Evolutionary conservation across 352 stramenopile genomes (phyloP).

Genomic region (Phytophthora aleatoria): DNA sequence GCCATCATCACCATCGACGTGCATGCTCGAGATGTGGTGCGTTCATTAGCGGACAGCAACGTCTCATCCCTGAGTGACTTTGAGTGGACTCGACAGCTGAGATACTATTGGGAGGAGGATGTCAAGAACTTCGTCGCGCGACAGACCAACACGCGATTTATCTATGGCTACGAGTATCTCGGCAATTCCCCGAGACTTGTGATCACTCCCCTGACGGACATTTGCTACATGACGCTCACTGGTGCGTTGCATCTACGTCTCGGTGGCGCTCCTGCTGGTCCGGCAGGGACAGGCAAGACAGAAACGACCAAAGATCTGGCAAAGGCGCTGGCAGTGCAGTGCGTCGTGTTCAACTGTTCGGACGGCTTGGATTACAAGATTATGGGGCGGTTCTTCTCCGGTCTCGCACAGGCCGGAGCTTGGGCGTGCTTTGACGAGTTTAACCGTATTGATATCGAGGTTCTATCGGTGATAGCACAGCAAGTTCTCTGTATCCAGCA

Average conservation of each 20-base stretch:
- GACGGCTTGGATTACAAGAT: constrained; percentile 97
- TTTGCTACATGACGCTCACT: constrained; percentile 95
- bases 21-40: constrained; percentile 90
- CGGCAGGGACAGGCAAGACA: constrained; percentile 94
- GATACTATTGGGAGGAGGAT: constrained; percentile 90
- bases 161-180: constrained; percentile 89
- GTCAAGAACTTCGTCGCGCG: constrained; percentile 86
- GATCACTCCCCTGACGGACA: constrained; percentile 85
- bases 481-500: constrained; percentile 96
- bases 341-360: constrained; percentile 96
- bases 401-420: constrained; percentile 90
- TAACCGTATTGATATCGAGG: constrained; percentile 96
- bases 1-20: constrained; percentile 93
- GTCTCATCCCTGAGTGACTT: constrained; percentile 87
- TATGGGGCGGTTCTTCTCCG: constrained; percentile 96
- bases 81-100: constrained; percentile 91
- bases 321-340: constrained; percentile 94
- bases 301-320: constrained; percentile 95
- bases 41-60: constrained; percentile 79
- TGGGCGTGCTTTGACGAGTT: constrained; percentile 98
- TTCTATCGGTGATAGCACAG: constrained; percentile 95
- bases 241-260: constrained; percentile 93
- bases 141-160: constrained; percentile 85
- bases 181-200: constrained; percentile 84
- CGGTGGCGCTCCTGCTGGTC: constrained; percentile 91